These are phyloP conservation scores for Lipomyces kockii DNA, from an alignment of 805 yeast species.

Conservation along the genomic window DNA sequence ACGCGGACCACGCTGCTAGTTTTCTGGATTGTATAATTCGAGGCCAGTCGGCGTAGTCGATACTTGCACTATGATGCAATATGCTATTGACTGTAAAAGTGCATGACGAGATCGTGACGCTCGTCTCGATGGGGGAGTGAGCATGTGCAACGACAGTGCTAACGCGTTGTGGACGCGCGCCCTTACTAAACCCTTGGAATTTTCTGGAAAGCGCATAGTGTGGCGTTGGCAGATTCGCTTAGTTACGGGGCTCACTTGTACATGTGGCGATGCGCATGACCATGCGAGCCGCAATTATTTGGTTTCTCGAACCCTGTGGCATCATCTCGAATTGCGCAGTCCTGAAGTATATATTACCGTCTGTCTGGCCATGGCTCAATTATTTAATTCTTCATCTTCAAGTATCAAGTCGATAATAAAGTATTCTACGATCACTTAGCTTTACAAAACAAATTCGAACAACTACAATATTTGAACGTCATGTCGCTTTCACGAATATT, in stretches of 20 bases:
- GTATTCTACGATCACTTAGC: not conserved
- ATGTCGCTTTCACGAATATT: slow-evolving; percentile 33
- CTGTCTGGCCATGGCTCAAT: not conserved
- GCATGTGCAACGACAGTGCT: not conserved
- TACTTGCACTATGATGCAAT: not conserved
- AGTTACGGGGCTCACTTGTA: not conserved
- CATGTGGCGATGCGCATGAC: slow-evolving; percentile 1
- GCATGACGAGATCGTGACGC: not conserved
- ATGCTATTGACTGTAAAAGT: not conserved
- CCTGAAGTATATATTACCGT: not conserved
- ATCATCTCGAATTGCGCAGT: not conserved
- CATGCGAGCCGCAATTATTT: not conserved
- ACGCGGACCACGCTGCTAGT: not conserved
- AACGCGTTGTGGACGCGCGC: not conserved
- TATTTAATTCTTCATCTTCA: not conserved
- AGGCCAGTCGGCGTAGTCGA: not conserved
- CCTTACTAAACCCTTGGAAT: not conserved
- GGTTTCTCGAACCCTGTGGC: not conserved
- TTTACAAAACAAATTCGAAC: not conserved
- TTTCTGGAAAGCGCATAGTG: not conserved
- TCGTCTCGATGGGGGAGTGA: too few species aligned
- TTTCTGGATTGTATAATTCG: not conserved
- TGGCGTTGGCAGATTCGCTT: not conserved
- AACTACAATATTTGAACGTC: not conserved
- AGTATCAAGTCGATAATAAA: not conserved